phyloP scores from a whole-genome alignment of 805 yeast genomes.

The Suhomyces prunicola region DNA sequence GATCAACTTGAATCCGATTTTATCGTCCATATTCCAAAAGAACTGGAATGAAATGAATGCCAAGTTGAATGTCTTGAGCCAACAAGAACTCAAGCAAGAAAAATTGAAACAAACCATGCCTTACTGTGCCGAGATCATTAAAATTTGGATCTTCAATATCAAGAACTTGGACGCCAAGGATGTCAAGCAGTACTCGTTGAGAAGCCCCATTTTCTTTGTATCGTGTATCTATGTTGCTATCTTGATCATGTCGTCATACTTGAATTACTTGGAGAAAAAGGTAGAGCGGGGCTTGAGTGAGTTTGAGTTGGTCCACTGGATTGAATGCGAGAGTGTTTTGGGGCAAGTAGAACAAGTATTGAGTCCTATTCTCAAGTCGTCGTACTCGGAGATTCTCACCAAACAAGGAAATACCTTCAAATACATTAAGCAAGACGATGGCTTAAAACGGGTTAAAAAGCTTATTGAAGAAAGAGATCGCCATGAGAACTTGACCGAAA shows the following conservation, averaged over 20 bases:
- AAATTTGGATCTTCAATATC: conserved; percentile 72
- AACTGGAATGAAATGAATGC: conserved; percentile 68
- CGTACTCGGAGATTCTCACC: conserved; percentile 55
- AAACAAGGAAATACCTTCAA: conserved; percentile 62
- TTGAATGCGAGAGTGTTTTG: conserved; percentile 57
- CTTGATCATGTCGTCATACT: conserved; percentile 59
- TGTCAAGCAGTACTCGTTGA: conserved; percentile 61
- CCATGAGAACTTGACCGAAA: conserved; percentile 44
- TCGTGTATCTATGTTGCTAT: conserved; percentile 66
- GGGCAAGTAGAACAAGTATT: conserved; percentile 59
- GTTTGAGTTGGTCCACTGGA: conserved; percentile 42
- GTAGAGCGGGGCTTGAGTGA: conserved; percentile 15
- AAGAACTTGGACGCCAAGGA: conserved; percentile 41
- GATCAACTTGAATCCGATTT: conserved; percentile 57
- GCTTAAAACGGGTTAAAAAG: conserved; percentile 4
- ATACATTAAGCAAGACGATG: conserved; percentile 12
- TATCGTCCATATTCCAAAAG: conserved; percentile 58
- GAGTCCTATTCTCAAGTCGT: conserved; percentile 48
- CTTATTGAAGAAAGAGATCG: conserved; percentile 7
- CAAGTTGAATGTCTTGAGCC: conserved; percentile 44
- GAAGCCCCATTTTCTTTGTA: conserved; percentile 74
- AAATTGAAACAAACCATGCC: conserved; percentile 7
- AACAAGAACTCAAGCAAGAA: conserved; percentile 64
- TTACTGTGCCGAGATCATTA: conserved; percentile 51
- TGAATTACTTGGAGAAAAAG: conserved; percentile 50